These are phyloP conservation scores for Zostera marina DNA, from an alignment of 116 monocot genomes.

Conservation along the genomic window DNA sequence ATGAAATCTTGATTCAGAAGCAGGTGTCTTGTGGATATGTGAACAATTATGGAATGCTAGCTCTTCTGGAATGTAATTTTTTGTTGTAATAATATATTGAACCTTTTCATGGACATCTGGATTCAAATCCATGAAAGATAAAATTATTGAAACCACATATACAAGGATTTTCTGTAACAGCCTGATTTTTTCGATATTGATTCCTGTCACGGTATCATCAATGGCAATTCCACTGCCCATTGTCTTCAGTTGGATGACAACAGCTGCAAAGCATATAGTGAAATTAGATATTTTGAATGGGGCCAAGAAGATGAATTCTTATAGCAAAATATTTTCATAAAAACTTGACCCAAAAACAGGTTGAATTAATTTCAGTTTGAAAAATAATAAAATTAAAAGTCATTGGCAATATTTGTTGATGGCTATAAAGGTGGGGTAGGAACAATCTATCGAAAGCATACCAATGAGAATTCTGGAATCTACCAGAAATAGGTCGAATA, in stretches of 20 bases:
- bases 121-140: conserved; percentile 54
- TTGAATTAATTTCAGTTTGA: too few relatives aligned
- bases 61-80: conserved; percentile 13
- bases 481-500: too few relatives aligned
- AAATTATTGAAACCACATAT: conserved; percentile 56
- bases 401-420: too few relatives aligned
- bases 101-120: conserved; percentile 17
- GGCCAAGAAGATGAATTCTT: too few relatives aligned
- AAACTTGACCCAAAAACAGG: too few relatives aligned
- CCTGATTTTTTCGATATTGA: conserved; percentile 27
- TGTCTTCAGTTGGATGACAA: conserved; percentile 75
- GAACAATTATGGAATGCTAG: conserved; percentile 13
- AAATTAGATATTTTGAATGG: neutral
- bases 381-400: too few relatives aligned
- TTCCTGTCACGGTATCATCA: conserved; percentile 42
- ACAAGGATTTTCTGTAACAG: conserved; percentile 68
- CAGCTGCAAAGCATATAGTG: conserved; percentile 30
- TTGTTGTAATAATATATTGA: conserved; percentile 15
- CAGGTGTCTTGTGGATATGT: conserved; percentile 8
- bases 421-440: too few relatives aligned
- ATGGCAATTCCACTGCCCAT: conserved; percentile 35
- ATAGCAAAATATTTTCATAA: too few relatives aligned
- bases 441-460: too few relatives aligned
- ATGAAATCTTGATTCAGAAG: conserved; percentile 29
- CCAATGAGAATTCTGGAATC: too few relatives aligned